These are phyloP conservation scores for Pleurotus salmoneostramineus DNA, from an alignment of 768 basidiomycete species.

Conservation along the genomic window DNA sequence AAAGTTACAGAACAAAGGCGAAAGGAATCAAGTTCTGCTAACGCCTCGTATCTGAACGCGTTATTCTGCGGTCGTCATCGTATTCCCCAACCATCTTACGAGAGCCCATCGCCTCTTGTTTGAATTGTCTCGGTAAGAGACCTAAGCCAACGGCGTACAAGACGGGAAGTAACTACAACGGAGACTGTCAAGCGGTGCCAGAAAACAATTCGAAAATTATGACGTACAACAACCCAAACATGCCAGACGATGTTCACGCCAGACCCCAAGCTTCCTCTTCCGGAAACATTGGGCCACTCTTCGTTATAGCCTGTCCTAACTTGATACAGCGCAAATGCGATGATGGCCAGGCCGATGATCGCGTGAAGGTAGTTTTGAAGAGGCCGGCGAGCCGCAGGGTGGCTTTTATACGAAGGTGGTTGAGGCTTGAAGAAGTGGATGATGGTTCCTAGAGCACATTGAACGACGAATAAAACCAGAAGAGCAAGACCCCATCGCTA, in stretches of 20 bases:
- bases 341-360: conserved; percentile 44
- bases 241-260: conserved; percentile 39
- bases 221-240: conserved; percentile 45
- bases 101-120: conserved; percentile 29
- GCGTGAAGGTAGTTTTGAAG: conserved; percentile 59
- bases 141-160: conserved; percentile 37
- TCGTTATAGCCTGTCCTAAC: conserved; percentile 39
- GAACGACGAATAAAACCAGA: conserved; percentile 45
- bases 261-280: conserved; percentile 31
- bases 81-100: not conserved
- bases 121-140: conserved; percentile 43
- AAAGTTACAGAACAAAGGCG: too few relatives aligned
- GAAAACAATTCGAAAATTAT: not conserved
- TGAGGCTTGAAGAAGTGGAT: conserved; percentile 52
- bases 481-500: conserved; percentile 49
- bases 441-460: conserved; percentile 44
- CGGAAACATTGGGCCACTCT: conserved; percentile 48
- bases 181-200: not conserved
- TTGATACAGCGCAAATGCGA: conserved; percentile 48
- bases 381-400: conserved; percentile 27
- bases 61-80: not conserved
- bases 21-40: too few relatives aligned
- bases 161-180: conserved; percentile 36
- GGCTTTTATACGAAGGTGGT: conserved; percentile 9
- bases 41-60: not conserved